These are phyloP conservation scores for Marasmius tenuissimus DNA, from an alignment of 1,284 basidiomycete genomes.

Conservation along the genomic window DNA sequence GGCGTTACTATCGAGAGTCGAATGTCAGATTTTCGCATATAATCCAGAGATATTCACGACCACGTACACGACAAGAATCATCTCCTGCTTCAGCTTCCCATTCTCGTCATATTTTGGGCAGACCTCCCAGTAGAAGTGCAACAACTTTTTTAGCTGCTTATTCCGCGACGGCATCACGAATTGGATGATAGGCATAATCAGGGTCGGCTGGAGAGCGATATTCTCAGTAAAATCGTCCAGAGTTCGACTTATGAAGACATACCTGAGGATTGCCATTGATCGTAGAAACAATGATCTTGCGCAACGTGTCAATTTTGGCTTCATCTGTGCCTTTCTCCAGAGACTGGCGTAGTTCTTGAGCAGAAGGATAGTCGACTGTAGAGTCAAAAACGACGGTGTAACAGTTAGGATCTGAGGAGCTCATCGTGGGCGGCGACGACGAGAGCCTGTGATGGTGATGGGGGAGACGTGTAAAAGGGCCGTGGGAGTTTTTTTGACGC, in stretches of 20 bases:
- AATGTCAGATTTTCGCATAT: conserved; percentile 16
- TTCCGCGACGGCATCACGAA: conserved; percentile 93
- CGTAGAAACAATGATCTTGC: conserved; percentile 93
- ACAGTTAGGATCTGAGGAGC: conserved; percentile 61
- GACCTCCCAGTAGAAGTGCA: conserved; percentile 99
- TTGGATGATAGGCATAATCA: conserved; percentile 99
- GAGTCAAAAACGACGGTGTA: conserved; percentile 87
- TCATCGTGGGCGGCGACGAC: conserved; percentile 14
- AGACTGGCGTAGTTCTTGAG: conserved; percentile 81
- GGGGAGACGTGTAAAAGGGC: neutral
- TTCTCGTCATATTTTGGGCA: conserved; percentile 98
- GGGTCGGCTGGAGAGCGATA: conserved; percentile 58
- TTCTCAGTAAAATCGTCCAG: conserved; percentile 6
- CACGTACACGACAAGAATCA: conserved; percentile 97
- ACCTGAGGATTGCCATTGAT: conserved; percentile 92
- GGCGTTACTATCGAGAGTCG: conserved; percentile 68
- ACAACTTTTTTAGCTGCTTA: conserved; percentile 97
- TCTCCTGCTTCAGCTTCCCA: conserved; percentile 99
- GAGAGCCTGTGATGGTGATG: conserved; percentile 58
- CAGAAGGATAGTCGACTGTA: conserved; percentile 74
- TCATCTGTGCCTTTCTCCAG: conserved; percentile 98
- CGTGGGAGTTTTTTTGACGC: neutral
- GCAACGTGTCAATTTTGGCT: conserved; percentile 95
- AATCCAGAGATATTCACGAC: neutral
- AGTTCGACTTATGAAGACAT: conserved; percentile 20